Conservation (phyloP, 345 rosid species). For the Pistacia vera region DNA sequence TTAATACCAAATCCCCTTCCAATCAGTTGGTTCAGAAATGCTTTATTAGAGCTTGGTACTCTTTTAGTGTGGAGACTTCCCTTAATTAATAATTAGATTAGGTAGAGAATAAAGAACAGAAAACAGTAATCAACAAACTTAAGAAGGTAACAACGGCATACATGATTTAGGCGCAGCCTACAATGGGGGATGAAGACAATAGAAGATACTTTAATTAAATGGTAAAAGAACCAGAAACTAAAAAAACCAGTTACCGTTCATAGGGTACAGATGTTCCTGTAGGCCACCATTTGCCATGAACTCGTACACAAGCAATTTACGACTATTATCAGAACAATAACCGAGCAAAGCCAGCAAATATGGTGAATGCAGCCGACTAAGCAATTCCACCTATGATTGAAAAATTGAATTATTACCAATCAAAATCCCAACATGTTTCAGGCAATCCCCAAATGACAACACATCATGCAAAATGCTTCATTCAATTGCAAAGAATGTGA, state of each 20-base stretch:
- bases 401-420: slow-evolving; percentile 21
- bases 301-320: slow-evolving; percentile 73
- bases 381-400: slow-evolving; percentile 69
- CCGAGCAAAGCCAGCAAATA: slow-evolving; percentile 76
- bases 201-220: not conserved
- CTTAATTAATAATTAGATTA: not conserved
- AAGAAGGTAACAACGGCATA: not conserved
- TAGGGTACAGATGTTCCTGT: slow-evolving; percentile 86
- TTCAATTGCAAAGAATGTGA: not conserved
- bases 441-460: slow-evolving; percentile 4
- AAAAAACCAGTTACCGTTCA: slow-evolving; percentile 44
- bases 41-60: no score
- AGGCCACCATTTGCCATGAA: slow-evolving; percentile 87
- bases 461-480: not conserved
- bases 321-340: slow-evolving; percentile 70
- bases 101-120: not conserved
- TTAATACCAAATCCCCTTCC: not conserved
- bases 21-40: not conserved
- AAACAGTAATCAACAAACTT: not conserved
- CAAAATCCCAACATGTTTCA: slow-evolving; percentile 18
- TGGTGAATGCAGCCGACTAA: slow-evolving; percentile 71
- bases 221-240: not conserved
- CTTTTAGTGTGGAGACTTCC: not conserved
- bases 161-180: not conserved
- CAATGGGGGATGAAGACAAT: not conserved